Evolutionary conservation across 2,329 filamentous ascomycete species (phyloP), one percentile per base, ranked within the genome.

Genomic region (Colletotrichum higginsianum): DNA sequence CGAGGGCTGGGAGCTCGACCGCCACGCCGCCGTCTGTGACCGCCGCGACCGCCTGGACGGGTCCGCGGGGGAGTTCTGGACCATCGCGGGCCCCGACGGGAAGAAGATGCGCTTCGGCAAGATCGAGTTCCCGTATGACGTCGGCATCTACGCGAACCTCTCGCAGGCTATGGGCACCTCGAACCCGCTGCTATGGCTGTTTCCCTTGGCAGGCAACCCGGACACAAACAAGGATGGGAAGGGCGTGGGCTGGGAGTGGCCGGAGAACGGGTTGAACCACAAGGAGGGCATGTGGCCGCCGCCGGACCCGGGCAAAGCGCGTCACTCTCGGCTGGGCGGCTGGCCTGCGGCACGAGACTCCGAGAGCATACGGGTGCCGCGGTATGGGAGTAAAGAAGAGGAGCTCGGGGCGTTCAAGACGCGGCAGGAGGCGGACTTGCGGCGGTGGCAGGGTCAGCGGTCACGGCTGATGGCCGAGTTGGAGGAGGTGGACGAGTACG

Each of bases 101-200:
- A 77, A 74, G 7, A 80, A 84, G 67, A 73, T 91, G 2, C 82
- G 84, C 13, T 86, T 93, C 53, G 84, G 88, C 68, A 88, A 86
- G 64, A 88, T 95, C 76, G 93, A 96, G 80, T 96, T 94, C 76
- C 94, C 94, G 0, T 96, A 95, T 81, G 94, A 97, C 77, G 82
- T 96, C 55, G 93, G 93, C 61, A 84, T 96, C 76, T 94, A 90
- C 83, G 79, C 83, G 46, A 97, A 97, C 79, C 86, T 96, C 78
- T 86, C 87, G 18, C 91, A 94, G 78, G 92, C 91, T 18, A 95
- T 96, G 92, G 93, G 93, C 4, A 91, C 89, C 0, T 75, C 78
- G 9, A 94, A 94, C 77, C 76, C 88, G 0, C 74, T 94, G 0
- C 78, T 86, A 8, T 96, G 94, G 94, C 82, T 94, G 67, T 88